Conservation (phyloP, 345 rosid species). For the Lepidium sativum region DNA sequence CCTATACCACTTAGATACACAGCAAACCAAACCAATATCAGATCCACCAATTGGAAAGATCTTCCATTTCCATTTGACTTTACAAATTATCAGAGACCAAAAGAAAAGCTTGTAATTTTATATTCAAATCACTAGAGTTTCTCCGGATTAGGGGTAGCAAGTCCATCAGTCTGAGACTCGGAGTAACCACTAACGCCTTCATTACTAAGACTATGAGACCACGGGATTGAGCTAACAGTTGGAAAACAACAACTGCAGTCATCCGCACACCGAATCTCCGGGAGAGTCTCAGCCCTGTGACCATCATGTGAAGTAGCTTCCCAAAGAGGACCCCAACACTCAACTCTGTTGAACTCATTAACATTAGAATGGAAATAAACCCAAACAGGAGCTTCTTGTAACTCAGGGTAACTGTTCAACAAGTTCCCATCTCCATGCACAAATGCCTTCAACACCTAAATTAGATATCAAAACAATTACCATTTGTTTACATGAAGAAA, state of each 20-base stretch:
- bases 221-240: constrained; percentile 42
- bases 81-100: not conserved
- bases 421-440: constrained; percentile 80
- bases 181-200: not conserved
- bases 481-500: not conserved
- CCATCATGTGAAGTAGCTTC: constrained; percentile 35
- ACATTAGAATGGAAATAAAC: constrained; percentile 87
- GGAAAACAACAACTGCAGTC: constrained; percentile 62
- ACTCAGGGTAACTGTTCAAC: constrained; percentile 66
- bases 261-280: constrained; percentile 21
- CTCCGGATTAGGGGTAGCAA: constrained; percentile 21
- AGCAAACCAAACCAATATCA: constrained; percentile 1
- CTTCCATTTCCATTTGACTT: constrained; percentile 3
- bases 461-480: not conserved
- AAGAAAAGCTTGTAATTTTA: not conserved
- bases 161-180: not conserved
- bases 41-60: constrained; percentile 5
- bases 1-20: constrained; percentile 14
- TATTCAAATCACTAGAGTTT: constrained; percentile 13
- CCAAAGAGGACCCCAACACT: constrained; percentile 88
- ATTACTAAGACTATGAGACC: constrained; percentile 28
- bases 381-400: constrained; percentile 80
- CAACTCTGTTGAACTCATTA: constrained; percentile 64
- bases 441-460: constrained; percentile 76
- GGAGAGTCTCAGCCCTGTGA: constrained; percentile 11